Base-by-base conservation (phyloP, 1,284 basidiomycete genomes). In the Ganoderma leucocontextum region DNA sequence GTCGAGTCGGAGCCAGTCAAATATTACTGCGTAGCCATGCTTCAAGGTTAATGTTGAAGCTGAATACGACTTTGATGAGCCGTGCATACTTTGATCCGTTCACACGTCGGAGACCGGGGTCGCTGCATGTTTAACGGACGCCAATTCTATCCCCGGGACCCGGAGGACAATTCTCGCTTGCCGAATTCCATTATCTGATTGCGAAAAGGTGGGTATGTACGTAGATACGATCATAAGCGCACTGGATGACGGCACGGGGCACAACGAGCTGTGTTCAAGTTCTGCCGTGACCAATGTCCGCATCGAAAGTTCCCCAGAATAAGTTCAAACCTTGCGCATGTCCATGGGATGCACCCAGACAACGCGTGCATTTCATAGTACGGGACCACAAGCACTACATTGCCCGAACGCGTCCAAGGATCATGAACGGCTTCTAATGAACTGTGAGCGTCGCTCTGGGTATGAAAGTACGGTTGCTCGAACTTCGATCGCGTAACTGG, bases 341-440 rank as follows among this genome's bases (percentile, higher is more conserved):
- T 25, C 38, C 58, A 25, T 60, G 36, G 22, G 38, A 25, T 19
- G 38, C 35, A 19, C 19, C 57, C 6, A 13, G n/a, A 25, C 38
- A 60, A 60, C 22, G 38, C n/a, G 38, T 39, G 38, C 58, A 60
- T 17, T 60, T 60, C 58, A 42, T 59, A 29, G 29, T 29, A 38
- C 36, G 12, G 33, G 19, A 38, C 52, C 25, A 35, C 19, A 38
- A 58, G 35, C 55, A 33, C 55, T n/a, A 38, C 35, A 38, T 38
- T 12, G 55, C 35, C 13, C 33, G 55, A 8, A n/a, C 22, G 35
- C 35, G n/a, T n/a, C 29, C 5, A 15, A 12, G 33, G 35, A 38
- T 9, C 13, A 57, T 38, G 55, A 38, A 35, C 19, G 33, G 19
- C 35, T 57, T 57, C 55, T 49, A 49, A 49, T 49, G 47, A 49